Evolutionary conservation across 2,329 filamentous ascomycete species (phyloP), one percentile per base, ranked within the genome.

Genomic region (Trichoderma polysporum): DNA sequence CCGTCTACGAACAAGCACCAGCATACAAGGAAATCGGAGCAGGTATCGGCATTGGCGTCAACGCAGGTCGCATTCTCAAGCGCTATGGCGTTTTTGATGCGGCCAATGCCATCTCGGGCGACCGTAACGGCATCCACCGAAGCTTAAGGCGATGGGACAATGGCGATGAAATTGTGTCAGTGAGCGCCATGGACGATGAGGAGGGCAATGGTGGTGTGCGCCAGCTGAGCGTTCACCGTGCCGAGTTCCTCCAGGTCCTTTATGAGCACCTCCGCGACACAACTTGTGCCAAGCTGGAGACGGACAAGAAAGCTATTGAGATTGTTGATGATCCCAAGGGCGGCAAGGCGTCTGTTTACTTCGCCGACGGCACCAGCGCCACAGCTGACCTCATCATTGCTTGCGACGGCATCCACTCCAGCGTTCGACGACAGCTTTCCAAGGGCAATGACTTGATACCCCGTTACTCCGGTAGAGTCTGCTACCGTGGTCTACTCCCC

Each of bases 131-230:
- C 60, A 63, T 63, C 49, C 60, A 63, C 35, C 12, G 60, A 9
- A 63, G 60, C 17, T 33, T 63, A 12, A 39, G 60, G 19, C 60
- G 60, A 9, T 63, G 60, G 60, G 60, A 63, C 25, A 63, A 63
- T n/a, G 60, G 60, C 5, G 60, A 50, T 13, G 60, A 63, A 27
- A 63, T 63, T 22, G 60, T 63, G 6, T 54, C 49, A 6, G 60
- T 63, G 33, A 41, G 60, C 13, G 60, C 60, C 60, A 63, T 63
- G 60, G 60, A 63, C 35, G 60, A 63, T 7, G 60, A 63, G 49
- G 25, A 29, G 35, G 8, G 12, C 58, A 63, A 53, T 25, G 60
- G 50, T 0, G 60, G 60, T 8, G 60, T 63, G 37, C 60, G 60
- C 49, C 60, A 63, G 35, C 49, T 63, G n/a, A 63, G 60, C 49